phyloP scores from a whole-genome alignment of 2,329 filamentous ascomycete genomes.

The Sporothrix phasma region DNA sequence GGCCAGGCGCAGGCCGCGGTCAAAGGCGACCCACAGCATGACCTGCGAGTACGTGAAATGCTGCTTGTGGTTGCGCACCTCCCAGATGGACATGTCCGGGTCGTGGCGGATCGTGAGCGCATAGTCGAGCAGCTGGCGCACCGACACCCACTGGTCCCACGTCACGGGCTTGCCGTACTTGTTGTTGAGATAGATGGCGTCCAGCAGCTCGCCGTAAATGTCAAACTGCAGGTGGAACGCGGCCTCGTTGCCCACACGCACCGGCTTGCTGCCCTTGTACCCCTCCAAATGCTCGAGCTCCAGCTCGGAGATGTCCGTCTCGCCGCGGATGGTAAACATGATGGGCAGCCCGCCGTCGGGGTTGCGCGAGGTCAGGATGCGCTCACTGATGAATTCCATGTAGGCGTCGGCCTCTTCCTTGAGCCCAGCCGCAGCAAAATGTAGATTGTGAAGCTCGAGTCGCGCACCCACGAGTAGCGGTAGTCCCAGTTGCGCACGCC shows the following conservation, averaged over 20 bases:
- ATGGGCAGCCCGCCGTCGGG: conserved; percentile 58
- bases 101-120: conserved; percentile 53
- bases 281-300: conserved; percentile 63
- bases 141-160: conserved; percentile 65
- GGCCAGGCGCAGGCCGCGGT: conserved; percentile 61
- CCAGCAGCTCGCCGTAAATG: conserved; percentile 71
- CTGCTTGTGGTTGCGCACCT: conserved; percentile 65
- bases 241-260: conserved; percentile 68
- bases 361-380: conserved; percentile 52
- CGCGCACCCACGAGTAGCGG: conserved; percentile 68
- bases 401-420: conserved; percentile 66
- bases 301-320: conserved; percentile 61
- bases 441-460: conserved; percentile 70
- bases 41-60: conserved; percentile 75
- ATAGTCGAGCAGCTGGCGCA: conserved; percentile 61
- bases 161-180: conserved; percentile 68
- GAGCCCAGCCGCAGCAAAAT: conserved; percentile 65
- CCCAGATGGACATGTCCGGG: conserved; percentile 77
- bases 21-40: conserved; percentile 75
- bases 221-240: conserved; percentile 69
- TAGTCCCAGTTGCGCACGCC: conserved; percentile 61
- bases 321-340: conserved; percentile 71
- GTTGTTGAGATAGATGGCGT: conserved; percentile 68
- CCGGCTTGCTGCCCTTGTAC: conserved; percentile 59
- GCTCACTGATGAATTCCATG: conserved; percentile 67